A percentile compares a stretch with the other conserved stretches of the same genome.
Evolutionary conservation across 169 alveolate species (phyloP).

Genomic region (Eimeria sp.): DNA sequence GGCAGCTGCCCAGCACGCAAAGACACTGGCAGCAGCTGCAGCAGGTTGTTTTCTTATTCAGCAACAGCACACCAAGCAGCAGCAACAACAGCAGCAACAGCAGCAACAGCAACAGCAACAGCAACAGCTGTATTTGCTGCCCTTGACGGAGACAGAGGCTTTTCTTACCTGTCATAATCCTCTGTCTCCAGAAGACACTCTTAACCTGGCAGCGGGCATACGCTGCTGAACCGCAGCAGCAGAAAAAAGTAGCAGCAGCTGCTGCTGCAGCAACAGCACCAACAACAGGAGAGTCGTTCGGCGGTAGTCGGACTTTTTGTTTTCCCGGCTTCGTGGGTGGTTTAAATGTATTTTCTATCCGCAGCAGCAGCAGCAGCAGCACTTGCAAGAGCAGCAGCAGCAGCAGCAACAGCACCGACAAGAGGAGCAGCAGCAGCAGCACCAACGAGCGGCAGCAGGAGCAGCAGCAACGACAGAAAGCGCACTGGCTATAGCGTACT

Average conservation of each 20-base stretch:
- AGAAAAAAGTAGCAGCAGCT: not conserved
- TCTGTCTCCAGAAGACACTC: not conserved
- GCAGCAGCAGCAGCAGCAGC: constrained; percentile 39
- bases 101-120: not conserved
- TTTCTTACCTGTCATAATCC: not conserved
- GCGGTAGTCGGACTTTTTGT: not conserved
- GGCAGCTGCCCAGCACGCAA: constrained; percentile 30
- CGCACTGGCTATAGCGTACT: not conserved
- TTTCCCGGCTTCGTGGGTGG: not conserved
- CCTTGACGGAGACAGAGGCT: not conserved
- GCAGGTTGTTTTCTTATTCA: not conserved
- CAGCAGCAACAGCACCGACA: not conserved
- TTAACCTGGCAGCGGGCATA: not conserved
- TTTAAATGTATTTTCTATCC: not conserved
- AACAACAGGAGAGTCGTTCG: not conserved
- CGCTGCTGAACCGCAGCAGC: constrained; percentile 9
- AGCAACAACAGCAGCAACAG: constrained; percentile 17
- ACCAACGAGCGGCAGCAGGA: not conserved
- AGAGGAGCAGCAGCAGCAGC: not conserved
- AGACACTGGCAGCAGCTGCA: constrained; percentile 21
- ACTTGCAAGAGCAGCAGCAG: not conserved
- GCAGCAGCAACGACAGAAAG: not conserved
- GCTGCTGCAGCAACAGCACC: not conserved
- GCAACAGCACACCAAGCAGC: constrained; percentile 34
- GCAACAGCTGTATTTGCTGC: not conserved